A percentile compares a stretch with the other conserved stretches of the same genome.
Conservation (phyloP, 495 filamentous ascomycete species). For the Margaritispora aquatica region DNA sequence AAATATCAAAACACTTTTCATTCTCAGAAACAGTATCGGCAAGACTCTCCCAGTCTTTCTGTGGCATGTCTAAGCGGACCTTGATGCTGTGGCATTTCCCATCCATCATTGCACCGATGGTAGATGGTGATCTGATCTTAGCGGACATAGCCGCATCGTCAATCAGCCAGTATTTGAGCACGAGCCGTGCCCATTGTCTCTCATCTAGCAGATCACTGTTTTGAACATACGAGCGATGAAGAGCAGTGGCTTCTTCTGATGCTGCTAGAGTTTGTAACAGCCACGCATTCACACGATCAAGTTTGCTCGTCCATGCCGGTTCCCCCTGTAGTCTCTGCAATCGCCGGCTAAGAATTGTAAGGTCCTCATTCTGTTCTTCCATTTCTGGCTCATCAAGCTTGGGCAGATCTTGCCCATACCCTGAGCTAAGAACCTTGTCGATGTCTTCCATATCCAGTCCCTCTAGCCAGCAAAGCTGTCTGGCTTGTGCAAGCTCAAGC, state of each 20-base stretch:
- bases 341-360: background rate
- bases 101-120: background rate
- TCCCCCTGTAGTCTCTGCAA: background rate
- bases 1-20: background rate
- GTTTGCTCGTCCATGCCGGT: background rate
- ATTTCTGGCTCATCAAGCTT: background rate
- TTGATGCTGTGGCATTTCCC: background rate
- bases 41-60: background rate
- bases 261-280: slow-evolving; percentile 1
- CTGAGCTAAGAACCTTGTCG: background rate
- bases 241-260: background rate
- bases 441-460: background rate
- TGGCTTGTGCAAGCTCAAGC: background rate
- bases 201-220: background rate
- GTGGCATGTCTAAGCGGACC: background rate
- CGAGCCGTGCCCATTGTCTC: background rate
- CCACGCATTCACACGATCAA: background rate
- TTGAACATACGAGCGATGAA: background rate
- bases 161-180: background rate
- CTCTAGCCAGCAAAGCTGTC: background rate
- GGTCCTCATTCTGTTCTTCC: background rate
- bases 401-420: background rate
- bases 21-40: background rate
- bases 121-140: background rate
- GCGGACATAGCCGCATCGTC: background rate